These are phyloP conservation scores for Zalaria obscura DNA, from an alignment of 2,329 filamentous ascomycete genomes.

Conservation along the genomic window DNA sequence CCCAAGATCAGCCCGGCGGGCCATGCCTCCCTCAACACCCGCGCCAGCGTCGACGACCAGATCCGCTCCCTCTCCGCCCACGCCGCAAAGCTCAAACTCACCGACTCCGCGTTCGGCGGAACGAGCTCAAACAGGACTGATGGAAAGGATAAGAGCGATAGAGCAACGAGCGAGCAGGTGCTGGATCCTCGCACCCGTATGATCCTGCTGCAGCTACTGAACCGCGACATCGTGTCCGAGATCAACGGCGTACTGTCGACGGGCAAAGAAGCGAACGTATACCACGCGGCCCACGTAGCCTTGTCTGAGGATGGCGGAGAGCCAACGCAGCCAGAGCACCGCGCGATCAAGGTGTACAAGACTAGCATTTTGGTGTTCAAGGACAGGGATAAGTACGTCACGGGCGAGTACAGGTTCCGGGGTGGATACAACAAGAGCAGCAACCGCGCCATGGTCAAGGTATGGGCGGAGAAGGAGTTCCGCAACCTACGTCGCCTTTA, in stretches of 20 bases:
- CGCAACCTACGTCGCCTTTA: conserved; percentile 79
- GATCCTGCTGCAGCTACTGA: conserved; percentile 93
- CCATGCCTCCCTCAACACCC: conserved; percentile 58
- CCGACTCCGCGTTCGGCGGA: conserved; percentile 41
- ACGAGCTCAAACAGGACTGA: conserved; percentile 33
- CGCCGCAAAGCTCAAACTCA: conserved; percentile 71
- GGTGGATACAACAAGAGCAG: conserved; percentile 86
- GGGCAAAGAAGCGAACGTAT: conserved; percentile 96
- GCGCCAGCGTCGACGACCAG: conserved; percentile 72
- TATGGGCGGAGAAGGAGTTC: conserved; percentile 99
- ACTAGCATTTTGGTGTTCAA: conserved; percentile 96
- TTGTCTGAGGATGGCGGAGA: conserved; percentile 36
- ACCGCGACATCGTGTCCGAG: conserved; percentile 75
- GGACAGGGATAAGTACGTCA: conserved; percentile 90
- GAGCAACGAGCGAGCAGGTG: conserved; percentile 89
- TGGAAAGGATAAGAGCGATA: conserved; percentile 77
- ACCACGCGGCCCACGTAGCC: conserved; percentile 61
- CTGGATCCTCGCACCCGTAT: conserved; percentile 87
- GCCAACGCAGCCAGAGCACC: conserved; percentile 42
- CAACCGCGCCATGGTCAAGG: conserved; percentile 91
- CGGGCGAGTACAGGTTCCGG: conserved; percentile 84
- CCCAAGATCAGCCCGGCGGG: conserved; percentile 57
- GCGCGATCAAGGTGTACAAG: conserved; percentile 98
- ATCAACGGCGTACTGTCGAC: conserved; percentile 93
- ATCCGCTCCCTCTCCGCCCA: conserved; percentile 73